Evolutionary conservation across 2,329 filamentous ascomycete species (phyloP), one percentile per base, ranked within the genome.

Genomic region (Colletotrichum cordylinicola): DNA sequence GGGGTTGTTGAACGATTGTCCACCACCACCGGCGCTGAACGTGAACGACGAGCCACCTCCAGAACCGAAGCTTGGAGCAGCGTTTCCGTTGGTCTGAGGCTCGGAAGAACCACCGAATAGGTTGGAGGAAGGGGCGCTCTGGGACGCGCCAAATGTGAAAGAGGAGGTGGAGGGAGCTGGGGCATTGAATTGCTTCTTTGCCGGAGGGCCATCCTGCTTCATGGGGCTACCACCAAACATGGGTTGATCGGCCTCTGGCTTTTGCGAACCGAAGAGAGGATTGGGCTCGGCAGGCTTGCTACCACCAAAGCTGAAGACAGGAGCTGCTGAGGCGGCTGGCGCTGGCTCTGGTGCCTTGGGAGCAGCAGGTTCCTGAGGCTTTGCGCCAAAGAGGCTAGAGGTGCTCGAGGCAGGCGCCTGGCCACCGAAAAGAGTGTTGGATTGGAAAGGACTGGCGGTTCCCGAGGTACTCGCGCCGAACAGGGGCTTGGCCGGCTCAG

Each of bases 191-290:
- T 85, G 79, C 70, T 84, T 87, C 74, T 82, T 85, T 70, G 87
- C 81, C 4, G 86, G 78, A 43, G 82, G 79, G 12, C 77, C 77
- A 37, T 79, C 70, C 73, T 89, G 84, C 77, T 88, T 87, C 80
- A 88, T 85, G 18, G 84, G 84, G 68, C 85, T 86, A 37, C 84
- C 84, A 65, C 82, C 84, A 78, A 89, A 88, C 75, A 84, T 72
- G 24, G 82, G 79, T 69, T 74, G 79, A 7, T 79, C 68, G 4
- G 37, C 68, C n/a, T 65, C 27, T 29, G 68, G 35, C 73, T 83
- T 84, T 33, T 84, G 81, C 10, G 82, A 79, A 16, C 82, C 83
- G 70, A 88, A 88, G 16, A 86, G 77, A 16, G 86, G 83, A 78
- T 86, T 87, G 16, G 81, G 66, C 24, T 72, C 67, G 10, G 68